Conservation (phyloP, 2,329 filamentous ascomycete species). For the Cladosporium halotolerans region DNA sequence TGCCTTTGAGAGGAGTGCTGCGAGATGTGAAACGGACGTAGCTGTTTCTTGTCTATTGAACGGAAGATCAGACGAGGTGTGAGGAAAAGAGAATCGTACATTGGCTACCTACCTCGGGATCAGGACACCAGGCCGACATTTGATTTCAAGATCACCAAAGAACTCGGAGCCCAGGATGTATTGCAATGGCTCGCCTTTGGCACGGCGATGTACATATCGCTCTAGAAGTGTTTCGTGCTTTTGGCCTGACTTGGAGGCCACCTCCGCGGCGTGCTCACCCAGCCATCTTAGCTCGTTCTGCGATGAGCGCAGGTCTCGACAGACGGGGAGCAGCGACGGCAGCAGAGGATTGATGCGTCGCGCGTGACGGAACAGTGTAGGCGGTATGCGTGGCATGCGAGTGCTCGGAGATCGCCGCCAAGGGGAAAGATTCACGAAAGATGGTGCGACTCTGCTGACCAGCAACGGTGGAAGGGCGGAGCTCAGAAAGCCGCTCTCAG, state of each 20-base stretch:
- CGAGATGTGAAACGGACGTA: constrained; percentile 32
- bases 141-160: constrained; percentile 76
- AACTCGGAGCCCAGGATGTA: constrained; percentile 85
- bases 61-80: constrained; percentile 9
- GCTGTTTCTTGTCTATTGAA: constrained; percentile 42
- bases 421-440: background rate
- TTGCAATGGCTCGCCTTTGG: constrained; percentile 71
- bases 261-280: constrained; percentile 45
- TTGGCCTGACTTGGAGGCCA: constrained; percentile 13
- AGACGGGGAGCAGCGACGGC: constrained; percentile 56
- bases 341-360: constrained; percentile 38
- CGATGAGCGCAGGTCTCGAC: constrained; percentile 57
- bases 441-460: background rate
- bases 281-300: constrained; percentile 70
- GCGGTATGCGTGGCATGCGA: constrained; percentile 28
- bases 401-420: constrained; percentile 9
- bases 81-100: background rate
- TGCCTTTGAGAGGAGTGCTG: constrained; percentile 20
- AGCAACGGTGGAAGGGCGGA: background rate
- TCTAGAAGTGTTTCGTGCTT: background rate
- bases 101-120: constrained; percentile 61
- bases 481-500: constrained; percentile 3
- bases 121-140: constrained; percentile 69
- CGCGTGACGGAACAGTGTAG: constrained; percentile 22
- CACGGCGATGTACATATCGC: constrained; percentile 32